phyloP scores from a whole-genome alignment of 2,329 filamentous ascomycete genomes.

The Aureobasidium sp. region DNA sequence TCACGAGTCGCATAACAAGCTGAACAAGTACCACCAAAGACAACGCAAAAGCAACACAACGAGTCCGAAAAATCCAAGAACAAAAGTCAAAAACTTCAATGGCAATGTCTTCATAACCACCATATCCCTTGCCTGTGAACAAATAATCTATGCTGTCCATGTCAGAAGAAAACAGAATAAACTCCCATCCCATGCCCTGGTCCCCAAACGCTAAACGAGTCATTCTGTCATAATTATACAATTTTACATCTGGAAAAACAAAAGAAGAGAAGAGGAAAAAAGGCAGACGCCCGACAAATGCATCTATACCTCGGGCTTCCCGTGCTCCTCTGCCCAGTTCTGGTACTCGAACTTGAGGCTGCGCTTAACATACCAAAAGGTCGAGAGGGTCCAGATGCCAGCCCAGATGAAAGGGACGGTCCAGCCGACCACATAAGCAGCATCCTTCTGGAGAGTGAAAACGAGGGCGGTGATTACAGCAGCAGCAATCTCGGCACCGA shows the following conservation, averaged over 20 bases:
- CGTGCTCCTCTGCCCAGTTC: constrained; percentile 29
- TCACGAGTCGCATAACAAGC: no score
- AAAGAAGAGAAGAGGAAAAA: background rate
- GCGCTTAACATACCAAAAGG: constrained; percentile 39
- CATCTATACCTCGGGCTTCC: constrained; percentile 11
- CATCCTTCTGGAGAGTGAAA: constrained; percentile 42
- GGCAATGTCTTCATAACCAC: no score
- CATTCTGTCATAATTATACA: constrained; percentile 14
- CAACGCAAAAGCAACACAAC: no score
- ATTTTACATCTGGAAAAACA: background rate
- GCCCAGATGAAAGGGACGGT: constrained; percentile 45
- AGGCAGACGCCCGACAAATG: background rate
- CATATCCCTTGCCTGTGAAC: no score
- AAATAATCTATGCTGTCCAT: constrained; percentile 7
- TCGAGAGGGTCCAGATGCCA: constrained; percentile 40
- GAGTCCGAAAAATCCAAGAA: no score
- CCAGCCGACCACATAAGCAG: constrained; percentile 46
- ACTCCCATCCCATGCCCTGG: background rate
- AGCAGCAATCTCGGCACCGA: constrained; percentile 37
- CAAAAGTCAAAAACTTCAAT: no score
- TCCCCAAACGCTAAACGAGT: background rate
- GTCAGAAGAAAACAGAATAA: no score
- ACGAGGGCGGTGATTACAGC: constrained; percentile 38
- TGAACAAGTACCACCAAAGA: no score
- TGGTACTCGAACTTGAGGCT: constrained; percentile 30